These are phyloP conservation scores for Aspergillus sp. DNA, from an alignment of 2,329 filamentous ascomycete species.

Conservation along the genomic window DNA sequence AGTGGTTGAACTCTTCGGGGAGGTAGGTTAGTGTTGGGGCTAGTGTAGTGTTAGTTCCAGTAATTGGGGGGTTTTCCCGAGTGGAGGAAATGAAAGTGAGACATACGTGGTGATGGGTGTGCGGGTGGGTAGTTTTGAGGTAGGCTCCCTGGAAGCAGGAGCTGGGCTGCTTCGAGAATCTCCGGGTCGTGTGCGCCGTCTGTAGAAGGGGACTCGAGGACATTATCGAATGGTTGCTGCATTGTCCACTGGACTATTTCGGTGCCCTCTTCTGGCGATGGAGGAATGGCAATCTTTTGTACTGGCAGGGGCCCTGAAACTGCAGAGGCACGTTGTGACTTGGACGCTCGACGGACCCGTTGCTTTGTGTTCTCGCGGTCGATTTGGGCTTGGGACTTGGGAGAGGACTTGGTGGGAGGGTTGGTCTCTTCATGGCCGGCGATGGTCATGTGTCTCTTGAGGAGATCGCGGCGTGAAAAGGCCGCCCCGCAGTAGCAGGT, in stretches of 20 bases:
- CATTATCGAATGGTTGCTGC: slow-evolving; percentile 28
- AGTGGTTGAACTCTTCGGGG: slow-evolving; percentile 40
- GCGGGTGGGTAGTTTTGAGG: slow-evolving; percentile 34
- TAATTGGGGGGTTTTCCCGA: neutral
- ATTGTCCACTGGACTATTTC: slow-evolving; percentile 34
- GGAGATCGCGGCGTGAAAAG: slow-evolving; percentile 40
- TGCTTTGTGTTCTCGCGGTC: slow-evolving; percentile 25
- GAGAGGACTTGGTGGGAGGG: slow-evolving; percentile 24
- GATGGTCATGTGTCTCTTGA: slow-evolving; percentile 41
- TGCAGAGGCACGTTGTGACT: slow-evolving; percentile 24
- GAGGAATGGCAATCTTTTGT: slow-evolving; percentile 21
- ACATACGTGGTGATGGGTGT: slow-evolving; percentile 19
- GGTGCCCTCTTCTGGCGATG: slow-evolving; percentile 19
- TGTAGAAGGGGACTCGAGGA: slow-evolving; percentile 20
- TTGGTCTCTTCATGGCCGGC: slow-evolving; percentile 33
- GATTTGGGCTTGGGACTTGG: slow-evolving; percentile 31
- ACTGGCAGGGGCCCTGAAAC: slow-evolving; percentile 8
- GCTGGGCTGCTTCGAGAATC: slow-evolving; percentile 45
- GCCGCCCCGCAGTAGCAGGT: slow-evolving; percentile 42
- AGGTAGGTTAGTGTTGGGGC: slow-evolving; percentile 36
- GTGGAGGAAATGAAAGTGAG: neutral
- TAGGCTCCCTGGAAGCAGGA: slow-evolving; percentile 37
- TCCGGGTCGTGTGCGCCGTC: slow-evolving; percentile 38
- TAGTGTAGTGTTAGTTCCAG: slow-evolving; percentile 9
- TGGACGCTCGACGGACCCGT: slow-evolving; percentile 22